Base-by-base conservation (phyloP, 1,284 basidiomycete genomes). In the Melampsora americana region DNA sequence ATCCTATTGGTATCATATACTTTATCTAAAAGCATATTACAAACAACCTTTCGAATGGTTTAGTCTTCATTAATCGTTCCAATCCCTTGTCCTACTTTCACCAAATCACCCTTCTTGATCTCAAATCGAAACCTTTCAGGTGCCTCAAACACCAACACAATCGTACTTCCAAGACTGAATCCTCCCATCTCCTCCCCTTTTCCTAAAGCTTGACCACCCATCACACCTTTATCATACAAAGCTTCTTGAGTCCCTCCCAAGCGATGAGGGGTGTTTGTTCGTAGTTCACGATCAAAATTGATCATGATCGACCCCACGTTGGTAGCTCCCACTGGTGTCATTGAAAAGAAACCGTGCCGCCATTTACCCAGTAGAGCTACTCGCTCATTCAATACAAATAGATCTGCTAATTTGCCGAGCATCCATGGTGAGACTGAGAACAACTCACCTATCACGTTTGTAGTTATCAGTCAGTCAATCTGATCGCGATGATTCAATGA, bases 381-480 rank as follows among this genome's bases (percentile, higher is more conserved):
- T 23, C 95, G 90, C 84, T 99, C 95, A 83, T 99, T 99, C 23
- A 99, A 86, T 12, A 99, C 93, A 80, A 99, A 99, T 32, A 99
- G 84, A 83, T 98, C 94, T 81, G 92, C 89, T 20, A 98, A 86
- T 9, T 95, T 89, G 81, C 90, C 90, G 7, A 92, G 95, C 85
- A 99, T 92, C 85, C 91, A 99, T 0, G 96, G 96, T 0, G 93
- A 95, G 26, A 99, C 96, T 28, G 91, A 93, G 85, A 98, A 99
- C 14, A 99, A 86, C 82, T 99, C 95, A 69, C 92, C 90, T 89
- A 80, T 9, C 5, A 30, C 6, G 26, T 53, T n/a, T 26, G 20
- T 12, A n/a, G 48, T 20, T 53, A 18, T 11, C 7, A 26, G 50
- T 35, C 14, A 46, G 39, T 39, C 61, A 64, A 28, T 16, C 6